Percentiles rank a stretch among this genome's conserved stretches.
These are phyloP conservation scores for Protostelium mycophagum DNA, from an alignment of 78 protist genomes.

Conservation along the genomic window DNA sequence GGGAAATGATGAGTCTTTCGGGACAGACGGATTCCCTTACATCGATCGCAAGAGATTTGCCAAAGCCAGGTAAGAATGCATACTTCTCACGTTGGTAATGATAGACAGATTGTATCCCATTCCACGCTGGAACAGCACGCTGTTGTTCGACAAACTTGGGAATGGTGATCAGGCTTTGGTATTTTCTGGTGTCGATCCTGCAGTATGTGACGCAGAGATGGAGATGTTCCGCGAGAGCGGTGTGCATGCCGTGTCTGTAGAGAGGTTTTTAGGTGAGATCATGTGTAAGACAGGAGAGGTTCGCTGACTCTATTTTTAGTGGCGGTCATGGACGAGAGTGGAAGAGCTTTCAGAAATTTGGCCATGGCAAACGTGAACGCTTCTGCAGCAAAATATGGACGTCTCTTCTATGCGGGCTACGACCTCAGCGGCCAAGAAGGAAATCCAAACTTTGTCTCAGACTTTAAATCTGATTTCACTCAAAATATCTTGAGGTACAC, in stretches of 20 bases:
- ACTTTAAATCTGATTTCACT: not conserved
- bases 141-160: not conserved
- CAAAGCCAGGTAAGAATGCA: not conserved
- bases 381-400: not conserved
- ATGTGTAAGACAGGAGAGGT: no score
- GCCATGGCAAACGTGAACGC: not conserved
- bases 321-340: not conserved
- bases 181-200: not conserved
- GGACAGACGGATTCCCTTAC: not conserved
- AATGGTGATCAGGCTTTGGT: not conserved
- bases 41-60: not conserved
- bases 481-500: not conserved
- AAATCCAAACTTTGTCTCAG: not conserved
- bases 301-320: no score
- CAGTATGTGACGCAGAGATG: not conserved
- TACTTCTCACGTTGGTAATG: not conserved
- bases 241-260: not conserved
- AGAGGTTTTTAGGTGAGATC: not conserved
- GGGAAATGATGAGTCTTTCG: not conserved
- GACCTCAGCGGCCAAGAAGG: not conserved
- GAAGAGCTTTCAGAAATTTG: not conserved
- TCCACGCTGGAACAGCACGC: not conserved
- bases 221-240: not conserved
- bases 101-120: not conserved
- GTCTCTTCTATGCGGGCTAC: not conserved